Evolutionary conservation across 164 flowering plant genomes (phyloP), one percentile per base, ranked within the genome.

Genomic region (Berberis thunbergii): DNA sequence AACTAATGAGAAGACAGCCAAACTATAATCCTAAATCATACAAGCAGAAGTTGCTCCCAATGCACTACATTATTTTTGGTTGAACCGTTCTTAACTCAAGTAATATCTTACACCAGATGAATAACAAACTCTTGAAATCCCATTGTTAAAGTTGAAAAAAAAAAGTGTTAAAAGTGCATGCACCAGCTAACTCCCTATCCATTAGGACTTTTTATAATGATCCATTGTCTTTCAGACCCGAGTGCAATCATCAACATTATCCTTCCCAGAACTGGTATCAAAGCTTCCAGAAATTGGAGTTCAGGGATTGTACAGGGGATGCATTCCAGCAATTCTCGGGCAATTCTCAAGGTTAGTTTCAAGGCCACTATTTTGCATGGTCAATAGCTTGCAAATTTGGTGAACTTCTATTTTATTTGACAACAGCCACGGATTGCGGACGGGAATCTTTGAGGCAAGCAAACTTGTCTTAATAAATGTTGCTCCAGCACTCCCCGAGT

Each of bases 361-460:
- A 53, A 43, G 13, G 41, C 44, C 39, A 41, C 60, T 59, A 41
- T 41, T 26, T 10, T 3, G 8, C 44, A 40, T 42, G 45, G 5
- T 2, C 7, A 2, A 7, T 40, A 6, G 12, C 12, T 9, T 57
- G 7, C 7, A 41, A 26, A 26, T 26, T 26, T 52, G 53, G 41
- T 63, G 12, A 26, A 12, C 40, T 65, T 41, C 7, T 52, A 7
- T 42, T 62, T 57, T 65, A 71, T 54, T 69, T 61, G n/a, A 68
- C 38, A 71, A 68, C 78, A 95, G 99, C 76, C 99, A 95, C 81
- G 99, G 97, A 43, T 71, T 95, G 81, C 80, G 99, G 59, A 95
- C 99, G 76, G 99, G 99, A 77, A 87, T 95, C 59, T 89, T 84
- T 75, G 99, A 95, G 80, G 97, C 89, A 61, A 86, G 81, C 80